Base-by-base conservation (phyloP, 2,329 filamentous ascomycete species). In the Diaporthe longicolla region DNA sequence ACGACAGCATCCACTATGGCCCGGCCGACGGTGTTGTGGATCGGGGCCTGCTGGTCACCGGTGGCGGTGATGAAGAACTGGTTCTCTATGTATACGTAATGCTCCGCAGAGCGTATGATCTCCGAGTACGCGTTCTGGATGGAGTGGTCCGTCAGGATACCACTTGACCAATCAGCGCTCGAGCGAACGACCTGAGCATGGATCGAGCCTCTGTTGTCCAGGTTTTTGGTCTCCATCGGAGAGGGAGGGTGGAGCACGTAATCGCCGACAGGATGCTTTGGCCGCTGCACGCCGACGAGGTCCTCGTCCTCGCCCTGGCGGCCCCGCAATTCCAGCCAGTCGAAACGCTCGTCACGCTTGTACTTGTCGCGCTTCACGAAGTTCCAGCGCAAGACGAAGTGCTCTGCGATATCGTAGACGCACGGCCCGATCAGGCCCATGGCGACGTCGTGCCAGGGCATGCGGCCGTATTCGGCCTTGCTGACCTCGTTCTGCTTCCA, bases 41-140 rank as follows among this genome's bases (percentile, higher is more conserved):
- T 91, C 0, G 96, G 96, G 0, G 88, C 85, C 81, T 98, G 95
- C 48, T 98, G 84, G n/a, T 97, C 92, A 11, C 95, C 95, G 0
- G 96, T 98, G 0, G 97, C 94, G 1, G 95, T 97, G 81, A 97
- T 98, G 87, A 98, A 99, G 86, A 98, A 98, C 80, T 99, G 97
- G 79, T 98, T 98, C 82, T 99, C 97, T 75, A 99, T 98, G 85
- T 98, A 99, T 32, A 99, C 93, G 78, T 91, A 98, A 81, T 98
- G 96, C 83, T 98, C 86, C 0, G 96, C 96, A 69, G 94, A 94
- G 68, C 92, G 88, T 78, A 98, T 98, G 40, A 97, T 85, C 76
- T 98, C 94, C 74, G 87, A 88, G 81, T 97, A 97, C 0, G 95
- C 94, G 78, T 95, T 97, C 78, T 97, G 94, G 73, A 97, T 97